These are phyloP conservation scores for Suhomyces bokatorum DNA, from an alignment of 1,139 yeast species.

Conservation along the genomic window DNA sequence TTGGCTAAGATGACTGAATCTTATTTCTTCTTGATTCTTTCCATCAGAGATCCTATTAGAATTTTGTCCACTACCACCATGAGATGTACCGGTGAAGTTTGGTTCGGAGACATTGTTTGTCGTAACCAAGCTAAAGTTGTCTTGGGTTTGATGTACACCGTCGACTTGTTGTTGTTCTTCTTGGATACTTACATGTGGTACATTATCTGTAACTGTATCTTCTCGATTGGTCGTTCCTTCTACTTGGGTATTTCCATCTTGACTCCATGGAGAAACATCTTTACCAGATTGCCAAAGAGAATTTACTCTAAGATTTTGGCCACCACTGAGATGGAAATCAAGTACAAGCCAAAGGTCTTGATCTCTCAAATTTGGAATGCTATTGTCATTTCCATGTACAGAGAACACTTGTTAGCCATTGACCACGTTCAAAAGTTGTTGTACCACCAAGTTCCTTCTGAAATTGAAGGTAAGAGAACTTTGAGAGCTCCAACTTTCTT, in stretches of 20 bases:
- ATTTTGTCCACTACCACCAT: constrained; percentile 46
- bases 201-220: constrained; percentile 89
- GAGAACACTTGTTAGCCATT: constrained; percentile 95
- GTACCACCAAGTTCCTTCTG: constrained; percentile 97
- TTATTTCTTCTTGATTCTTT: constrained; percentile 85
- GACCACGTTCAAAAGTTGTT: constrained; percentile 97
- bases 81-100: constrained; percentile 78
- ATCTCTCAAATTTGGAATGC: constrained; percentile 99
- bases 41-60: constrained; percentile 94
- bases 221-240: constrained; percentile 96
- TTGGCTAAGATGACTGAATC: constrained; percentile 88
- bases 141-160: constrained; percentile 86
- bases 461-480: constrained; percentile 96
- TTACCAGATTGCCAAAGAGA: constrained; percentile 97
- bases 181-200: constrained; percentile 99
- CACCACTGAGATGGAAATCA: constrained; percentile 98
- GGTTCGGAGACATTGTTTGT: constrained; percentile 79
- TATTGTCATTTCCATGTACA: constrained; percentile 95
- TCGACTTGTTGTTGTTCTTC: constrained; percentile 93
- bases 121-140: constrained; percentile 83
- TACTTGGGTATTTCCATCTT: constrained; percentile 96
- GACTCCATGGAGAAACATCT: constrained; percentile 99
- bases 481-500: constrained; percentile 98
- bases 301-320: constrained; percentile 96
- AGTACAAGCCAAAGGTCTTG: constrained; percentile 96